Evolutionary conservation across 2,329 filamentous ascomycete genomes (phyloP), one percentile per base, ranked within the genome.

Genomic region (Colletotrichum higginsianum): DNA sequence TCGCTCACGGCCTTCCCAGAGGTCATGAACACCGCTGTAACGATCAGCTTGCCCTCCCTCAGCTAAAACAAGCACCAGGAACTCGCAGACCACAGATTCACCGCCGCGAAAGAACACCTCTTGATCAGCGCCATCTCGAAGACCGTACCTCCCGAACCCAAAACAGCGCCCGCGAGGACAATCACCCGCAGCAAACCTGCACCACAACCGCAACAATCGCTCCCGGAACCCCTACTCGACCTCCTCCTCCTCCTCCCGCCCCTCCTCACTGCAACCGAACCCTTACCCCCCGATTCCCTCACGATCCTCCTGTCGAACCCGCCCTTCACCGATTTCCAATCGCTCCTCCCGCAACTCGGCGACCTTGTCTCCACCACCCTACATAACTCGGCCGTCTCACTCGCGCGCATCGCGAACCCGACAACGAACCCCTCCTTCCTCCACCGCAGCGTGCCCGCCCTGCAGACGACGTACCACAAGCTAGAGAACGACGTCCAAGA

Each of bases 231-330:
- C 13, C 84, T 90, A 4, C 72, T 87, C 60, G 86, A 90, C 72
- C 83, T 90, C 12, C 82, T 91, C 56, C 76, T 89, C 55, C 81
- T 91, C 21, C 83, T 92, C 4, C 86, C 87, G 0, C 79, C 87
- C 0, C 81, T 89, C 44, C 80, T 87, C 11, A 74, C 82, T 18
- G 77, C 80, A 2, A 77, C 81, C 18, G 73, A 79, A n/a, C 71
- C 79, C 2, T 77, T 86, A 1, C 72, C 83, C 0, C 72, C 80
- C 30, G 78, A 82, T 5, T 80, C 82, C 3, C 74, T 82, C 1
- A 73, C 80, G 1, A 78, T 88, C 3, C 80, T 91, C 3, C 82
- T 90, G 65, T 82, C 84, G 12, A 84, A 80, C 58, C 83, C 87
- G 0, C 87, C 87, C 5, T 84, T 90, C 62, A 82, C 83, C 47